A percentile compares a stretch with the other conserved stretches of the same genome.
These are phyloP conservation scores for Arachis hypogaea DNA, from an alignment of 306 rosid species.

Conservation along the genomic window DNA sequence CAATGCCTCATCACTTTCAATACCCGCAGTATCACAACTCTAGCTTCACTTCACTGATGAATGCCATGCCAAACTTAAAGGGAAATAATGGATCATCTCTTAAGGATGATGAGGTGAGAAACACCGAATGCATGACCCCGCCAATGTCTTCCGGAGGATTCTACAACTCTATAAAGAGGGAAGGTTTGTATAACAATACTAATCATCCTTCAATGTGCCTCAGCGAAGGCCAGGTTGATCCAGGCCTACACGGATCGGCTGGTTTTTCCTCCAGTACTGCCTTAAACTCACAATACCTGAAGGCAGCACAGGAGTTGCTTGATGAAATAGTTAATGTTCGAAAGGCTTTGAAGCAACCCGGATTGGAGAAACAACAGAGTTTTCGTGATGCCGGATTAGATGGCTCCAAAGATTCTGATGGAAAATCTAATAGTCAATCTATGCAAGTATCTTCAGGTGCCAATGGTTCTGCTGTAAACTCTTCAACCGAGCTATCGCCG, in stretches of 20 bases:
- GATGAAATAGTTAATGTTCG: slow-evolving; percentile 79
- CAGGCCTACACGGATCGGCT: slow-evolving; percentile 40
- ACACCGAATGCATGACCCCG: slow-evolving; percentile 54
- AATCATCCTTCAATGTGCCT: slow-evolving; percentile 40
- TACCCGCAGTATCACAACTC: slow-evolving; percentile 53
- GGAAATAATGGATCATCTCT: slow-evolving; percentile 31
- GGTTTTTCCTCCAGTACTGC: slow-evolving; percentile 42
- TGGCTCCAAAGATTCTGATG: slow-evolving; percentile 63
- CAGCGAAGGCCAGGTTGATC: slow-evolving; percentile 46
- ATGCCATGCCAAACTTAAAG: slow-evolving; percentile 44
- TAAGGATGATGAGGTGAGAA: slow-evolving; percentile 53
- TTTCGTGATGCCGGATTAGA: slow-evolving; percentile 47
- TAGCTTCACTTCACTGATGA: slow-evolving; percentile 53
- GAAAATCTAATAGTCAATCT: slow-evolving; percentile 54
- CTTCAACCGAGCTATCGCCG: slow-evolving; percentile 60
- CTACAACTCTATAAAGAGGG: slow-evolving; percentile 49
- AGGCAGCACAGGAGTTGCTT: slow-evolving; percentile 80
- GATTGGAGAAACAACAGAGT: slow-evolving; percentile 54
- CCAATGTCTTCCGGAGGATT: slow-evolving; percentile 49
- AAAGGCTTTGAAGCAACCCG: slow-evolving; percentile 69
- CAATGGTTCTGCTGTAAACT: slow-evolving; percentile 48
- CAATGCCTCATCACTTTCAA: slow-evolving; percentile 57
- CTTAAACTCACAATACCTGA: slow-evolving; percentile 60
- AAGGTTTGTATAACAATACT: slow-evolving; percentile 52
- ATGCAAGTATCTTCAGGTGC: slow-evolving; percentile 51